Evolutionary conservation across 164 flowering plant species (phyloP), one percentile per base, ranked within the genome.

Genomic region (Tinospora cordifolia): DNA sequence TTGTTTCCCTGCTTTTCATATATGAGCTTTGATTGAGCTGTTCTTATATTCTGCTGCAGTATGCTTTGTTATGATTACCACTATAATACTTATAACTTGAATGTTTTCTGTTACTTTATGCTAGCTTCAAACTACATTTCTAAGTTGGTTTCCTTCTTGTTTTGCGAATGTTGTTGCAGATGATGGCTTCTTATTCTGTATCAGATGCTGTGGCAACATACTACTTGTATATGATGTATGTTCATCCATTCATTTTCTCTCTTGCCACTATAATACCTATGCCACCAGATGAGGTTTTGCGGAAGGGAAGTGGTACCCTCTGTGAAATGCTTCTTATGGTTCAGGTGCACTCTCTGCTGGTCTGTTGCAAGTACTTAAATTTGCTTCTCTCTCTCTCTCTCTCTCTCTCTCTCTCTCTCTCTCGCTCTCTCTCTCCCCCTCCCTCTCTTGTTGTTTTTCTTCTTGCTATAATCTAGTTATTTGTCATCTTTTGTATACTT

Each of bases 251-350:
- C 80, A 92, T 95, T 66, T 95, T 95, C 80, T 95, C 99, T 69
- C 90, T 95, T 54, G 97, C 98, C 62, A 95, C 99, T 54, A 95
- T 95, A 66, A 92, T 95, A 69, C 99, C 99, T 66, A 95, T 95
- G 99, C 86, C 93, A 12, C 99, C 99, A n/a, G 99, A 95, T 81
- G 99, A 95, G 84, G 99, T 95, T 75, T 74, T 95, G 77, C 88
- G 99, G 22, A 95, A 95, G 84, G 99, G 99, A 78, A 91, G 96
- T 83, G 99, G 99, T 39, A 95, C 99, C 25, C 95, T 95, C n/a
- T 95, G 99, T 78, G 99, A 95, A 83, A 92, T 95, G 99, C 98
- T 95, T 81, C 91, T 95, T 41, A 95, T 95, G 98, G 99, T 95
- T 47, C 91, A 94, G 98, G 98, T 94, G 41, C 62, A 86, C 81